phyloP scores from a whole-genome alignment of 257 asterid species.

The Nicotiana paniculata region DNA sequence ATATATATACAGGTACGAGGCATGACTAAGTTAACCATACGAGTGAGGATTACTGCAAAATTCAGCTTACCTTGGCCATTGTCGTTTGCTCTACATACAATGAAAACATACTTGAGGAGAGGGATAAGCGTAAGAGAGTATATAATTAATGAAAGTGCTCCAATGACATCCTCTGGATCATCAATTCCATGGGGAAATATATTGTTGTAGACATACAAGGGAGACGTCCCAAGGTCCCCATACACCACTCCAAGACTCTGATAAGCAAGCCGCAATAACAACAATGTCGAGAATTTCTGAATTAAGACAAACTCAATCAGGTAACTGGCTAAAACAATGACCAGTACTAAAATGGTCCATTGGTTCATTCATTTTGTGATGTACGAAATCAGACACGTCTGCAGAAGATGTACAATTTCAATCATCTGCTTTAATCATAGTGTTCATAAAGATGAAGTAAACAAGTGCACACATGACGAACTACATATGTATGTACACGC shows the following conservation, averaged over 20 bases:
- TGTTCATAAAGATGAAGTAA: neutral
- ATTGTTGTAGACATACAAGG: conserved; percentile 88
- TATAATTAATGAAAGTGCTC: conserved; percentile 92
- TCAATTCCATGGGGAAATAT: conserved; percentile 79
- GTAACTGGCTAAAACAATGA: neutral
- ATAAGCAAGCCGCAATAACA: conserved; percentile 12
- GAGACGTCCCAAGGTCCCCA: conserved; percentile 98
- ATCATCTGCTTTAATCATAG: neutral
- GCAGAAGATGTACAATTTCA: neutral
- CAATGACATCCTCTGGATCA: conserved; percentile 75
- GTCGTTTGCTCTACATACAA: conserved; percentile 95
- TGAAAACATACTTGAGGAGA: conserved; percentile 91
- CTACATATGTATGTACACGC: too few relatives aligned
- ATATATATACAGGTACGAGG: neutral
- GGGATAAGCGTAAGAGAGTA: conserved; percentile 95
- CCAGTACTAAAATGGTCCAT: neutral
- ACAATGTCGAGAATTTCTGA: neutral
- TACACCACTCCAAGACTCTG: conserved; percentile 91
- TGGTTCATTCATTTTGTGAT: neutral
- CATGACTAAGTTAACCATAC: neutral
- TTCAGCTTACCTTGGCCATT: conserved; percentile 80
- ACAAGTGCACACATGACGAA: neutral
- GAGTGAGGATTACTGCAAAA: neutral
- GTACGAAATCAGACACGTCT: neutral
- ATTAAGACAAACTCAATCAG: neutral